These are phyloP conservation scores for Microdochium nivale DNA, from an alignment of 2,329 filamentous ascomycete species.

Conservation along the genomic window DNA sequence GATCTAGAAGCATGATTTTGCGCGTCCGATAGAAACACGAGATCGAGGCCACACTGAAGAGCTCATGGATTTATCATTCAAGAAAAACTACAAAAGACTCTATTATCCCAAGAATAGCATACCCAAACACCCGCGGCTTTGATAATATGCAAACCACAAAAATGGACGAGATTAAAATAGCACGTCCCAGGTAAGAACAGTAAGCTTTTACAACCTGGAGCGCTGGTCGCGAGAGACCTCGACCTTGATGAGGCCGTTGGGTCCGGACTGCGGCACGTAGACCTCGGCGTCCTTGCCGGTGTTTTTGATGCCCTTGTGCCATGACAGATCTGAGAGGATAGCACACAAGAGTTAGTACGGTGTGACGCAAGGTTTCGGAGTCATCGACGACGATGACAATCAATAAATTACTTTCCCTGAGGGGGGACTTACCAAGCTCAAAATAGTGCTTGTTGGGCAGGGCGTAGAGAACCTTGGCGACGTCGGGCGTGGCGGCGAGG, in stretches of 20 bases:
- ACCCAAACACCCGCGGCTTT: no score
- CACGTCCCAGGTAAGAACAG: conserved; percentile 11
- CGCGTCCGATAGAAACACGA: no score
- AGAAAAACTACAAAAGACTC: no score
- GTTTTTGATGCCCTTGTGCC: conserved; percentile 94
- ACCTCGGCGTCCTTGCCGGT: conserved; percentile 93
- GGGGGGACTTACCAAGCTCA: conserved; percentile 68
- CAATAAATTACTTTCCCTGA: no score
- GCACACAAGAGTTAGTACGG: conserved; percentile 1
- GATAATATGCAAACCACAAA: neutral
- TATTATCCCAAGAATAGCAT: no score
- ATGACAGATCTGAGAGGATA: conserved; percentile 65
- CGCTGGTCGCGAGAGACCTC: conserved; percentile 58
- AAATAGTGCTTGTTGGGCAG: conserved; percentile 99
- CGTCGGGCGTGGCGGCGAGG: conserved; percentile 62
- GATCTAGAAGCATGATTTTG: no score
- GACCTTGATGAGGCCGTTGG: conserved; percentile 93
- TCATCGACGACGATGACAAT: no score
- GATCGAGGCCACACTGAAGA: no score
- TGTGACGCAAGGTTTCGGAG: no score
- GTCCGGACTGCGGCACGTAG: conserved; percentile 84
- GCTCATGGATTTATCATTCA: no score
- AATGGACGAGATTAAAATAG: neutral
- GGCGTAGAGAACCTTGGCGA: conserved; percentile 68
- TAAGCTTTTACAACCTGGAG: conserved; percentile 1